Evolutionary conservation across 768 basidiomycete species (phyloP).

Genomic region (Podaxis mareebaensis): DNA sequence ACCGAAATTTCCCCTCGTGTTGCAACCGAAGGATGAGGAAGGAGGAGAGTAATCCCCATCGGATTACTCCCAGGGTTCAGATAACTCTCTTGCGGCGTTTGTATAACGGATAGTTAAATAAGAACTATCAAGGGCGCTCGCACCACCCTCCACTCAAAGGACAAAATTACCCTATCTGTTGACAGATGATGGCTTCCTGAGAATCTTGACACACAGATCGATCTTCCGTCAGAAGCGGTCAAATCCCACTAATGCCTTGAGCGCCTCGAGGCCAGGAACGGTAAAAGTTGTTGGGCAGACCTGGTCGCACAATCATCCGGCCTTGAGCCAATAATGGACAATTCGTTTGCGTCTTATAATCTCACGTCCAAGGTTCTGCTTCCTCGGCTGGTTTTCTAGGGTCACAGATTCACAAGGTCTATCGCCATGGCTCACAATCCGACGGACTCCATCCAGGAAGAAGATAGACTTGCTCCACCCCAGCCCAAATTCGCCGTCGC

Average conservation of each 20-base stretch:
- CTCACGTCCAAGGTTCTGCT: slow-evolving; percentile 22
- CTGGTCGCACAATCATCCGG: slow-evolving; percentile 24
- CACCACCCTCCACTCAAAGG: background rate
- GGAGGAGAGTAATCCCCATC: background rate
- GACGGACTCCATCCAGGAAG: slow-evolving; percentile 6
- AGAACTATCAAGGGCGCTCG: too few species aligned
- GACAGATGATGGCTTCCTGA: slow-evolving; percentile 10
- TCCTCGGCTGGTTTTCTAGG: slow-evolving; percentile 20
- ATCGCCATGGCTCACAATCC: slow-evolving; percentile 7
- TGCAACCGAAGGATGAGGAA: background rate
- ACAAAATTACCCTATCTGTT: slow-evolving; percentile 1
- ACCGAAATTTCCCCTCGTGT: background rate
- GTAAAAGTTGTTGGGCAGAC: slow-evolving; percentile 30
- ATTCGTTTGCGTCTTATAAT: slow-evolving; percentile 28
- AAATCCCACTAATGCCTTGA: slow-evolving; percentile 23
- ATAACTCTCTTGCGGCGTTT: background rate
- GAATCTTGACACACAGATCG: slow-evolving; percentile 1
- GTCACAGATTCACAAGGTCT: slow-evolving; percentile 9
- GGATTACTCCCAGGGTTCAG: background rate
- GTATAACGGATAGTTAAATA: background rate
- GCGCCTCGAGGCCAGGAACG: slow-evolving; percentile 32
- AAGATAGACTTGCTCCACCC: slow-evolving; percentile 32
- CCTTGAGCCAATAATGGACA: slow-evolving; percentile 26
- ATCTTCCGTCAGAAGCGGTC: slow-evolving; percentile 24
- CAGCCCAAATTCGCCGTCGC: slow-evolving; percentile 31